Percentiles rank a stretch among this genome's conserved stretches.
These are phyloP conservation scores for Colletotrichum gloeosporioides DNA, from an alignment of 2,329 filamentous ascomycete species.

Conservation along the genomic window DNA sequence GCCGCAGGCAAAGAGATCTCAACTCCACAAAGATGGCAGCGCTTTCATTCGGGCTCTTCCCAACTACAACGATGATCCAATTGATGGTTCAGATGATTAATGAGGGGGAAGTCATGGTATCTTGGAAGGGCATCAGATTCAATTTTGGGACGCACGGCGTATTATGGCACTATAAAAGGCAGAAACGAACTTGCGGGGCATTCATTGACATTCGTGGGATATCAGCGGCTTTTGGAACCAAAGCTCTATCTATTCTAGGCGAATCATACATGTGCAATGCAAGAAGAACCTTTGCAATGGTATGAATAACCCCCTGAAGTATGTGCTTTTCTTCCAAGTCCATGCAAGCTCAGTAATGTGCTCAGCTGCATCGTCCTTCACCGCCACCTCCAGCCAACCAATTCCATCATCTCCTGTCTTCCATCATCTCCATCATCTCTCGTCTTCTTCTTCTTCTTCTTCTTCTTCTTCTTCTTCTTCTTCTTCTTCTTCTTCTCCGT, in stretches of 20 bases:
- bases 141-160: not conserved
- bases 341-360: not conserved
- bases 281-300: not conserved
- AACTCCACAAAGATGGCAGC: conserved; percentile 8
- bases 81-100: conserved; percentile 17
- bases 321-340: not conserved
- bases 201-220: conserved; percentile 16
- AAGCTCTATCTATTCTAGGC: conserved; percentile 3
- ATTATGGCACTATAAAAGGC: not conserved
- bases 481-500: too few relatives aligned
- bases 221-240: conserved; percentile 17
- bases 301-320: not conserved
- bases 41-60: conserved; percentile 14
- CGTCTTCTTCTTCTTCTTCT: too few relatives aligned
- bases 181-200: not conserved
- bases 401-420: too few relatives aligned
- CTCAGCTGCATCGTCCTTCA: not conserved
- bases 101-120: not conserved
- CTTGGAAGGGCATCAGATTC: not conserved
- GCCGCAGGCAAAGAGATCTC: not conserved
- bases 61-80: conserved; percentile 17
- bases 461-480: too few relatives aligned
- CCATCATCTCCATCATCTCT: too few relatives aligned
- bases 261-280: not conserved
- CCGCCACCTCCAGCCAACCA: too few relatives aligned